Evolutionary conservation across 257 asterid genomes (phyloP).

Genomic region (Primulina tabacum): DNA sequence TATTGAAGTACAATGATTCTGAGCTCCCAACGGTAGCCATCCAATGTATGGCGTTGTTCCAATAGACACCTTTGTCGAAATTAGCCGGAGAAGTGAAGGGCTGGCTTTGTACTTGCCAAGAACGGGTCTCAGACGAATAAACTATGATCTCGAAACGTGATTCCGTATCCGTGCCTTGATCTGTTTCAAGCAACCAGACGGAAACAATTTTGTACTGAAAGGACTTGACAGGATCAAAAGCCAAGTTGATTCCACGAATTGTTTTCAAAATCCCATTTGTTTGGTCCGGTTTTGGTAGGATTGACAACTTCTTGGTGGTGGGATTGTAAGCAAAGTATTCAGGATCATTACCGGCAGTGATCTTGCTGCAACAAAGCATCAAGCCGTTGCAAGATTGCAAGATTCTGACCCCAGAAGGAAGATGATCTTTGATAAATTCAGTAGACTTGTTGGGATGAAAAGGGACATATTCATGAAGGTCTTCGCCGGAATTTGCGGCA

Average conservation of each 20-base stretch:
- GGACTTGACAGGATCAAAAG: conserved; percentile 31
- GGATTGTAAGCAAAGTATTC: conserved; percentile 32
- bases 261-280: background rate
- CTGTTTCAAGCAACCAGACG: background rate
- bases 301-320: conserved; percentile 21
- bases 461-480: conserved; percentile 15
- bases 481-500: background rate
- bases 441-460: conserved; percentile 20
- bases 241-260: conserved; percentile 30
- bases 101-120: conserved; percentile 33
- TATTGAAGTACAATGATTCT: conserved; percentile 23
- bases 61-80: conserved; percentile 26
- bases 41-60: conserved; percentile 35
- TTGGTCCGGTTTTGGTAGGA: conserved; percentile 26
- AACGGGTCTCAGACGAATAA: conserved; percentile 35
- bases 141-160: conserved; percentile 25
- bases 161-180: background rate
- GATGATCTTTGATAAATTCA: conserved; percentile 14
- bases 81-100: background rate
- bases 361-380: conserved; percentile 30
- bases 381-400: conserved; percentile 43
- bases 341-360: background rate
- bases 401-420: conserved; percentile 26
- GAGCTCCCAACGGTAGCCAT: background rate
- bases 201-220: conserved; percentile 34